Evolutionary conservation across 2,329 filamentous ascomycete species (phyloP), one percentile per base, ranked within the genome.

Genomic region (Mycosphaerelloides madeirae): DNA sequence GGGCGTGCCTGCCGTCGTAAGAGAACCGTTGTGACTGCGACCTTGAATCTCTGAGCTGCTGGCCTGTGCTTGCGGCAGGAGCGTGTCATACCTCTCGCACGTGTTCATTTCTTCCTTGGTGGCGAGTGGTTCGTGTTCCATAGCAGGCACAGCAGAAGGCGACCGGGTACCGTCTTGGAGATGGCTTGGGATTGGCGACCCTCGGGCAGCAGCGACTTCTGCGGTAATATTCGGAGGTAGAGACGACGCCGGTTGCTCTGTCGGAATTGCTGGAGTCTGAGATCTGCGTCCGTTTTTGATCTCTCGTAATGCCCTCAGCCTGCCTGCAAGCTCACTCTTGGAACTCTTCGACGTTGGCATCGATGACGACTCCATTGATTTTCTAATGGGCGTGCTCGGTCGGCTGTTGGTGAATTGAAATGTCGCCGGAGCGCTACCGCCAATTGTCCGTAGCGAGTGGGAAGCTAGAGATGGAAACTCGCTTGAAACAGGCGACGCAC

Each of bases 101-200:
- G 61, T 63, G 19, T 55, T 61, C 55, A 60, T 58, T 32, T 65
- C 61, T 29, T 65, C 62, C 33, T 50, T 50, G 1, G 62, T 60
- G 8, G 58, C 50, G 2, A 37, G 45, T 0, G 55, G 51, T 1
- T 51, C 29, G 3, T 56, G 52, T 39, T 59, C 55, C 1, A 55
- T 52, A 16, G 62, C 59, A 14, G 64, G 62, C 5, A 66, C 53
- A 9, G 54, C 55, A 3, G 63, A 66, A 7, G 64, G 64, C 3
- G 64, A 66, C 9, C 63, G 54, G 11, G 28, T 46, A 20, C 54
- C 53, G 25, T 56, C 50, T 14, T 49, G 49, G 29, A 41, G 38
- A 7, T 33, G 15, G 12, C 18, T 38, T 11, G 37, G 38, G 6
- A 18, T 39, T 12, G 54, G 46, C 5, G 55, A 52, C 3, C 41